These are phyloP conservation scores for Pterocarpus macrocarpus DNA, from an alignment of 306 rosid species.

Conservation along the genomic window DNA sequence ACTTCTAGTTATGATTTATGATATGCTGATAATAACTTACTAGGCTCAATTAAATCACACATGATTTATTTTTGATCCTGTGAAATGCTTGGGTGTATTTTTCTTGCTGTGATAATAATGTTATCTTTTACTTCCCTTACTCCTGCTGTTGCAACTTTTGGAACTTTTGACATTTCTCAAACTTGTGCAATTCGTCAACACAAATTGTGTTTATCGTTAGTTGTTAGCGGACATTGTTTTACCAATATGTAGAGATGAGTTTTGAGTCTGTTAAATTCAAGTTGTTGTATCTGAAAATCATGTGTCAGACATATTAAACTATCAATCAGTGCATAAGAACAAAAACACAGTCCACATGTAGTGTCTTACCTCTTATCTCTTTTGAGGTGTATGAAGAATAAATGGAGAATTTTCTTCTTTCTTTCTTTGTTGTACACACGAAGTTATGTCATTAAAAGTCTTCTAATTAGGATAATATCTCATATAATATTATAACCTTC, in stretches of 20 bases:
- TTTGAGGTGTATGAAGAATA: background rate
- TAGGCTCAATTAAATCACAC: conserved; percentile 5
- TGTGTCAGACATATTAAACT: conserved; percentile 13
- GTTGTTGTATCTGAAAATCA: conserved; percentile 23
- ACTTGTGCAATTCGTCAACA: background rate
- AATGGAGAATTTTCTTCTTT: conserved; percentile 14
- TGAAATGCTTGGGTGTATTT: background rate
- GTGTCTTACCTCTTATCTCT: background rate
- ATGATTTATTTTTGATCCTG: background rate
- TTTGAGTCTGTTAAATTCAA: conserved; percentile 6
- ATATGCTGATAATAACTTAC: background rate
- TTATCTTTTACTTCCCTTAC: background rate
- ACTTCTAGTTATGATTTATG: background rate
- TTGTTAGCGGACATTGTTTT: background rate
- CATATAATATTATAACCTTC: background rate
- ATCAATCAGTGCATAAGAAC: background rate
- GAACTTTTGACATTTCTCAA: background rate
- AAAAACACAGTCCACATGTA: background rate
- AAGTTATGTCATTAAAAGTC: background rate
- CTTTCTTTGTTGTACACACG: background rate
- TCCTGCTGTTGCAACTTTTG: background rate
- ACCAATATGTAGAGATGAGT: background rate
- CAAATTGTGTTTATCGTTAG: background rate
- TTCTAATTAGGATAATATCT: background rate
- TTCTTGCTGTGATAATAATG: background rate